Percentiles rank a stretch among this genome's conserved stretches.
phyloP scores from a whole-genome alignment of 352 stramenopile species.

The Phytopythium boreale region DNA sequence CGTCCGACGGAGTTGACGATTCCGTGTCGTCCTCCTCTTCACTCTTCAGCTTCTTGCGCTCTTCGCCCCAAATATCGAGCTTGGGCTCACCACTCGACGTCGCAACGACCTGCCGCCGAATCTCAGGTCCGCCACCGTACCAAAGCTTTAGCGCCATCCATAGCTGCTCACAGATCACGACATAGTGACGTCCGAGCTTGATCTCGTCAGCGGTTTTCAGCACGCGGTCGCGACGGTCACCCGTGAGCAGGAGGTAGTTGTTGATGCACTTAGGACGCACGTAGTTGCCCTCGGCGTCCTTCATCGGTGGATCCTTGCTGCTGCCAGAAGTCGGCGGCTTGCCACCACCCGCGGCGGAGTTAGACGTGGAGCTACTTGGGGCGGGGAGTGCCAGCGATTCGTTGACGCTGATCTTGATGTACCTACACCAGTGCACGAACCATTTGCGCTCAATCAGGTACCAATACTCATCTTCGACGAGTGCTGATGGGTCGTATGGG shows the following conservation, averaged over 20 bases:
- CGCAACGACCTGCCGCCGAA: slow-evolving; percentile 82
- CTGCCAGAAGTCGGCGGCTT: slow-evolving; percentile 28
- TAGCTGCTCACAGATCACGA: slow-evolving; percentile 83
- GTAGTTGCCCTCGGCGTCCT: slow-evolving; percentile 79
- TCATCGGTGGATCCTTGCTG: slow-evolving; percentile 62
- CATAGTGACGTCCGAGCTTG: slow-evolving; percentile 77
- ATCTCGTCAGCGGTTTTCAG: slow-evolving; percentile 74
- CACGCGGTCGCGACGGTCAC: slow-evolving; percentile 62
- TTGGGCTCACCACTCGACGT: slow-evolving; percentile 51
- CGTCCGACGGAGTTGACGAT: slow-evolving; percentile 42
- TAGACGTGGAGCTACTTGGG: slow-evolving; percentile 9
- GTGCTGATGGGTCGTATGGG: slow-evolving; percentile 54
- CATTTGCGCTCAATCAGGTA: slow-evolving; percentile 83
- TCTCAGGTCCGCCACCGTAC: slow-evolving; percentile 89
- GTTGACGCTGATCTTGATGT: slow-evolving; percentile 51
- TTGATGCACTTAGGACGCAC: slow-evolving; percentile 81
- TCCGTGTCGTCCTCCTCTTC: slow-evolving; percentile 43
- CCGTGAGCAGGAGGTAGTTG: slow-evolving; percentile 74
- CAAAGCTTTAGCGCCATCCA: slow-evolving; percentile 90
- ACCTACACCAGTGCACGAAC: slow-evolving; percentile 86
- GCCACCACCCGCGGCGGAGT: slow-evolving; percentile 22
- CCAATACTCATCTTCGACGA: slow-evolving; percentile 84
- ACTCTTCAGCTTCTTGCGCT: slow-evolving; percentile 53
- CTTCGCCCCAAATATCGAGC: slow-evolving; percentile 79
- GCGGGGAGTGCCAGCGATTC: slow-evolving; percentile 22